Conservation (phyloP, 139 green algal species). For the Chlorella vulgaris region DNA sequence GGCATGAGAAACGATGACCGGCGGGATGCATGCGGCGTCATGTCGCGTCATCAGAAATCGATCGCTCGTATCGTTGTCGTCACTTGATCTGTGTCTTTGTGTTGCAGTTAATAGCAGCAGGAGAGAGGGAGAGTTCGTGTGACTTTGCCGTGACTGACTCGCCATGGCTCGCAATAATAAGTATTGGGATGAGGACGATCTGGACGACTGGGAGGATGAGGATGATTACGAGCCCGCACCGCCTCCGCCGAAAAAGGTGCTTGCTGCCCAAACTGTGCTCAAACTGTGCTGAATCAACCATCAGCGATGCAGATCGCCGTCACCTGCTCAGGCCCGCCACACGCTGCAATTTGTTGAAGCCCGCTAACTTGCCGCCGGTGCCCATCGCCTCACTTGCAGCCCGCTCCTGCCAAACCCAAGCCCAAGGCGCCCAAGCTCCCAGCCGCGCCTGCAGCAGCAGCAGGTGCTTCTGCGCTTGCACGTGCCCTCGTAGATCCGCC, state of each 20-base stretch:
- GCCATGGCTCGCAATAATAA: conserved; percentile 26
- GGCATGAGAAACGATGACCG: no score
- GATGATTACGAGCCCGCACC: conserved; percentile 38
- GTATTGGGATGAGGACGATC: conserved; percentile 67
- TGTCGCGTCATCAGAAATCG: no score
- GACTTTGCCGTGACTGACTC: no score
- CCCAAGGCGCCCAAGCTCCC: not conserved
- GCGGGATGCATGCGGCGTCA: no score
- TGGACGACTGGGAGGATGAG: conserved; percentile 65
- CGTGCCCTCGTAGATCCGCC: conserved; percentile 62
- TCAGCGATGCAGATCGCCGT: no score
- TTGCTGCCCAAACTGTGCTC: no score
- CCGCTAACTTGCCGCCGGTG: not conserved
- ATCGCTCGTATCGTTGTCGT: no score
- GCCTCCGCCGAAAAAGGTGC: not conserved
- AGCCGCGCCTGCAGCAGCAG: conserved; percentile 25
- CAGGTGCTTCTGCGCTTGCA: conserved; percentile 80
- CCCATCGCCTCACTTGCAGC: not conserved
- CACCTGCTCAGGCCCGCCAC: no score
- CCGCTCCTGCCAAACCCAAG: conserved; percentile 11
- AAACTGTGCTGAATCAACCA: no score
- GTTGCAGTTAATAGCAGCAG: no score
- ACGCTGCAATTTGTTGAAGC: conserved; percentile 2
- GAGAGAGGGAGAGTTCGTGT: no score
- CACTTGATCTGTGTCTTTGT: no score